Base-by-base conservation (phyloP, 2,329 filamentous ascomycete genomes). In the Emergomyces pasteurianus region DNA sequence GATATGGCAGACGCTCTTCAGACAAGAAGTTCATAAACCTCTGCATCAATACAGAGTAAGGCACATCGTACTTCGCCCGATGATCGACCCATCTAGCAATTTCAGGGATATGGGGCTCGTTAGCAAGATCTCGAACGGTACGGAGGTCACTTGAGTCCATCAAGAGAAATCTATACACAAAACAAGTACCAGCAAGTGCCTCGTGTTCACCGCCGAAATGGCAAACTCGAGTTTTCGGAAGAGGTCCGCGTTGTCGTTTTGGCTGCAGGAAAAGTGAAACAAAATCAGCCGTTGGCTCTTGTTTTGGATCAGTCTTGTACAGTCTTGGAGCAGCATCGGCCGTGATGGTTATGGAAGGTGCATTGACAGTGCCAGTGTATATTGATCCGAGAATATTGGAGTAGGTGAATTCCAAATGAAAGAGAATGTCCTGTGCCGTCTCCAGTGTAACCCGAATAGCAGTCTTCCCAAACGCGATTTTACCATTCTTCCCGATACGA, bases 121-220 rank as follows among this genome's bases (percentile, higher is more conserved):
- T 59, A 1, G 60, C 64, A n/a, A 76, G 61, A 5, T 63, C 61
- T 40, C 67, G 61, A 21, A 73, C 65, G 7, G 59, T 66, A 46
- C 69, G 64, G 5, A 63, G 58, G 46, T 75, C 72, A 1, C 58
- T 60, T 3, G 73, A 57, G 23, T 66, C 58, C 18, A 34, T 60
- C 16, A 78, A 62, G n/a, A 60, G 57, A 56, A 78, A 68, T 31
- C 77, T 76, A 65, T 84, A 85, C 23, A 67, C 73, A 9, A 86
- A 76, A 0, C 66, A 69, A 3, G 60, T 64, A 1, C 63, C 64
- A 16, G 67, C 65, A 28, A 67, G 59, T 7, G 57, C 36, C 54
- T 62, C 63, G 56, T 69, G 68, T 1, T 55, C 46, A 5, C 21
- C n/a, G 8, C 61, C 56, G 50, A 69, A 64, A 61, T 62, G 57